Evolutionary conservation across 345 rosid species (phyloP).

Genomic region (Turnera subulata): DNA sequence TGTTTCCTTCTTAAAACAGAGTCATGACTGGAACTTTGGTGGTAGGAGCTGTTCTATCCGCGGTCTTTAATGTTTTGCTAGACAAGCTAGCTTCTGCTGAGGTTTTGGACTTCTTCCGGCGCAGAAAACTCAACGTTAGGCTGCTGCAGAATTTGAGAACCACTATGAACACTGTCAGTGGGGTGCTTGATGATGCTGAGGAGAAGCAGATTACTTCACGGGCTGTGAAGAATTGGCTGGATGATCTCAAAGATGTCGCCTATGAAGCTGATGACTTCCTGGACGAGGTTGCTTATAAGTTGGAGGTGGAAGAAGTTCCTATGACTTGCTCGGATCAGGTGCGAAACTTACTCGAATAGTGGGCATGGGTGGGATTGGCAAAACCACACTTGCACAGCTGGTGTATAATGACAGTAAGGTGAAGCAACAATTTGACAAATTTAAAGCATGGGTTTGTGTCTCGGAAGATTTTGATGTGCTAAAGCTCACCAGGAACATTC

Average conservation of each 20-base stretch:
- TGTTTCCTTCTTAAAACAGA: too few relatives aligned
- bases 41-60: too few relatives aligned
- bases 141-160: not conserved
- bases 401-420: not conserved
- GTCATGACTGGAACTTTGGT: too few relatives aligned
- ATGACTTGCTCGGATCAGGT: too few relatives aligned
- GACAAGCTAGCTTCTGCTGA: not conserved
- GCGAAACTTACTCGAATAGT: too few relatives aligned
- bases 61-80: too few relatives aligned
- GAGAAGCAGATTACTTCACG: too few relatives aligned
- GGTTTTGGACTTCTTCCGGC: not conserved
- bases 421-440: not conserved
- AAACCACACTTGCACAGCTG: slow-evolving; percentile 3
- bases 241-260: too few relatives aligned
- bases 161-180: too few relatives aligned
- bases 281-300: not conserved
- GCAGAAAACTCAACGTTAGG: not conserved
- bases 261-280: not conserved
- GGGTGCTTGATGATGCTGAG: too few relatives aligned
- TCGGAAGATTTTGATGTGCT: not conserved
- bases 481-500: not conserved
- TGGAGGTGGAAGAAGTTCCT: not conserved
- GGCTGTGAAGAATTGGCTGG: too few relatives aligned
- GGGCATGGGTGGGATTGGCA: slow-evolving; percentile 11
- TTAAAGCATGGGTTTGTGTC: slow-evolving; percentile 3